phyloP scores from a whole-genome alignment of 441 rosid species.

The Biscutella laevigata region DNA sequence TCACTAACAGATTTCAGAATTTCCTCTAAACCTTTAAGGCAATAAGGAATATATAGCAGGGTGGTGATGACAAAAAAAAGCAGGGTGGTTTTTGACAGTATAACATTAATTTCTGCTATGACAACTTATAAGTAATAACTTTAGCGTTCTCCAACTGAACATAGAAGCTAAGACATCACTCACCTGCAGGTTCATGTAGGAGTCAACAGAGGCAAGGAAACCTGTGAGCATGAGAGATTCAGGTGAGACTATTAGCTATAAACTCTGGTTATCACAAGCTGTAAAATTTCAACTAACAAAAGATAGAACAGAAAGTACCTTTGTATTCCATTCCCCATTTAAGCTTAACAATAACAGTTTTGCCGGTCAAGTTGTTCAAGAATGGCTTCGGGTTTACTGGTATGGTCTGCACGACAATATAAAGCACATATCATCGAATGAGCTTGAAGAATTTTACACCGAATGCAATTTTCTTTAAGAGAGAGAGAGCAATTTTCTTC shows the following conservation, averaged over 20 bases:
- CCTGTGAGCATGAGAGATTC: slow-evolving; percentile 31
- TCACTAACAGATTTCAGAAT: background rate
- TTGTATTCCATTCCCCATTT: slow-evolving; percentile 97
- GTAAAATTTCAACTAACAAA: background rate
- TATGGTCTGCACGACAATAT: slow-evolving; percentile 41
- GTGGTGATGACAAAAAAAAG: too few relatives aligned
- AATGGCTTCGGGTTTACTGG: slow-evolving; percentile 81
- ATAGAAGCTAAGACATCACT: background rate
- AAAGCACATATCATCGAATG: background rate
- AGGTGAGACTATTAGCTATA: background rate
- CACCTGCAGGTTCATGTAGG: slow-evolving; percentile 97
- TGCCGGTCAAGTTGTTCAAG: slow-evolving; percentile 84
- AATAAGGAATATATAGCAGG: background rate
- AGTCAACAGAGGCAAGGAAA: slow-evolving; percentile 89
- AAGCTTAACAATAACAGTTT: slow-evolving; percentile 77
- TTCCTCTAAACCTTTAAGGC: background rate
- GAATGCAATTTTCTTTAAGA: background rate
- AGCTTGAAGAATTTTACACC: background rate
- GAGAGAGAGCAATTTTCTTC: background rate
- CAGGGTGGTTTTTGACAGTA: background rate
- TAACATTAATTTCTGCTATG: background rate
- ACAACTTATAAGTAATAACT: background rate
- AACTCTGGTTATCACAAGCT: background rate
- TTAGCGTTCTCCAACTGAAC: background rate
- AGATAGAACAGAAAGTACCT: slow-evolving; percentile 27